phyloP scores from a whole-genome alignment of 768 basidiomycete genomes.

The Tephrocybe sp. region DNA sequence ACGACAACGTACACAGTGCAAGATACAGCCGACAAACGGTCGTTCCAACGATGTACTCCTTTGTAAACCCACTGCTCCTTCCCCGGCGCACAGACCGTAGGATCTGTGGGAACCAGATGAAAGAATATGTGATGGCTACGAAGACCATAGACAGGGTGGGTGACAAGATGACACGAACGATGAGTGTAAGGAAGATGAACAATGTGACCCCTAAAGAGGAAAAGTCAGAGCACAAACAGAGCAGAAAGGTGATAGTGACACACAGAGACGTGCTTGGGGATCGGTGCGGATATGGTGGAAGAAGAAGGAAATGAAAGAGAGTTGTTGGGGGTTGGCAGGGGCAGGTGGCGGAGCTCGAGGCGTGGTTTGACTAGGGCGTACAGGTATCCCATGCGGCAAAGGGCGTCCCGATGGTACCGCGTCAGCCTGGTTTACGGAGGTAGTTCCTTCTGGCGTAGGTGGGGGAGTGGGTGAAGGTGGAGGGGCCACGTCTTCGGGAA shows the following conservation, averaged over 20 bases:
- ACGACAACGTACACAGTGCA: slow-evolving; percentile 65
- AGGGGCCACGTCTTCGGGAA: slow-evolving; percentile 58
- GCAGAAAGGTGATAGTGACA: slow-evolving; percentile 21
- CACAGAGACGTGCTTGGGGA: slow-evolving; percentile 73
- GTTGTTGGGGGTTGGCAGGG: slow-evolving; percentile 23
- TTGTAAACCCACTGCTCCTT: slow-evolving; percentile 64
- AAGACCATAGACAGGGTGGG: slow-evolving; percentile 66
- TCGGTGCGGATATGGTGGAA: slow-evolving; percentile 63
- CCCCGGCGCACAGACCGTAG: slow-evolving; percentile 72
- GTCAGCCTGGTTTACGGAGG: slow-evolving; percentile 10
- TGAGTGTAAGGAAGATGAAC: slow-evolving; percentile 66
- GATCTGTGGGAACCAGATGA: slow-evolving; percentile 87
- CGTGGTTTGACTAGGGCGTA: too few species aligned
- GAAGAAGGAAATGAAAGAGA: slow-evolving; percentile 50
- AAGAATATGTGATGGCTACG: slow-evolving; percentile 68
- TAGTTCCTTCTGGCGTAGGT: slow-evolving; percentile 26
- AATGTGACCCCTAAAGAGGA: slow-evolving; percentile 57
- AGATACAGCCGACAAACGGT: slow-evolving; percentile 70
- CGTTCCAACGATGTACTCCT: slow-evolving; percentile 76
- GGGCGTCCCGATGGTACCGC: background rate
- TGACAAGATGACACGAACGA: slow-evolving; percentile 73
- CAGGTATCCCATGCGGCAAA: slow-evolving; percentile 16
- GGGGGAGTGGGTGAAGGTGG: slow-evolving; percentile 25
- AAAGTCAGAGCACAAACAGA: slow-evolving; percentile 7
- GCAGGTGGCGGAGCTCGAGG: slow-evolving; percentile 24